Conservation (phyloP, 192 early-diverging fungal genomes). For the Backusella macrospora region DNA sequence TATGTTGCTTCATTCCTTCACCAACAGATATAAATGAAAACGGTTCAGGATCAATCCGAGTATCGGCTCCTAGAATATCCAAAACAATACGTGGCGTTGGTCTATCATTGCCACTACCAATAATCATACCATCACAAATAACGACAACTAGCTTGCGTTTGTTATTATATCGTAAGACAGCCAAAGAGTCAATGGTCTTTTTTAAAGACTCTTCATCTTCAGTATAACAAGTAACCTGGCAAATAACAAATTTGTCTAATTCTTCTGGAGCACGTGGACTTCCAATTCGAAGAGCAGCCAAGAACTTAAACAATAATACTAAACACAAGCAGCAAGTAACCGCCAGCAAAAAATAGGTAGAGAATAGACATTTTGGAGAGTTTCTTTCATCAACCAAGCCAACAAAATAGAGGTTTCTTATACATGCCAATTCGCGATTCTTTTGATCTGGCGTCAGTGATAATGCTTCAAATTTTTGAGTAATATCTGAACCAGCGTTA, state of each 20-base stretch:
- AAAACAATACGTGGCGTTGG: slow-evolving; percentile 96
- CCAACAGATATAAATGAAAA: slow-evolving; percentile 85
- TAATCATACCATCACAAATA: slow-evolving; percentile 90
- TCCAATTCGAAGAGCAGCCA: slow-evolving; percentile 76
- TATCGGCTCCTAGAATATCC: slow-evolving; percentile 89
- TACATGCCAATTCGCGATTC: slow-evolving; percentile 64
- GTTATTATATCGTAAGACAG: slow-evolving; percentile 79
- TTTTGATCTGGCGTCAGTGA: slow-evolving; percentile 47
- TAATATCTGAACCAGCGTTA: slow-evolving; percentile 66
- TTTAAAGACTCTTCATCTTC: slow-evolving; percentile 85
- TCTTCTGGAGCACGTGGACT: slow-evolving; percentile 75
- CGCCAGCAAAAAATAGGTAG: slow-evolving; percentile 83
- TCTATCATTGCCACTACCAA: slow-evolving; percentile 95
- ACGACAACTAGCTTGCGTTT: slow-evolving; percentile 88
- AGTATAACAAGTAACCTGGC: slow-evolving; percentile 94
- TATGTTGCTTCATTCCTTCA: slow-evolving; percentile 88
- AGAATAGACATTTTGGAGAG: slow-evolving; percentile 73
- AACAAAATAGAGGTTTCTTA: slow-evolving; percentile 82
- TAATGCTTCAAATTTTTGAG: slow-evolving; percentile 55
- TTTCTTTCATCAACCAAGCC: slow-evolving; percentile 86
- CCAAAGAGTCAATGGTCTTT: slow-evolving; percentile 84
- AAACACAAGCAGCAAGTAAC: slow-evolving; percentile 77
- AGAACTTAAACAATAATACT: slow-evolving; percentile 79
- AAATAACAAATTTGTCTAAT: slow-evolving; percentile 95
- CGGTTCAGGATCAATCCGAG: slow-evolving; percentile 71